A percentile compares a stretch with the other conserved stretches of the same genome.
Conservation (phyloP, 2,329 filamentous ascomycete species). For the Sclerotinia subarctica region DNA sequence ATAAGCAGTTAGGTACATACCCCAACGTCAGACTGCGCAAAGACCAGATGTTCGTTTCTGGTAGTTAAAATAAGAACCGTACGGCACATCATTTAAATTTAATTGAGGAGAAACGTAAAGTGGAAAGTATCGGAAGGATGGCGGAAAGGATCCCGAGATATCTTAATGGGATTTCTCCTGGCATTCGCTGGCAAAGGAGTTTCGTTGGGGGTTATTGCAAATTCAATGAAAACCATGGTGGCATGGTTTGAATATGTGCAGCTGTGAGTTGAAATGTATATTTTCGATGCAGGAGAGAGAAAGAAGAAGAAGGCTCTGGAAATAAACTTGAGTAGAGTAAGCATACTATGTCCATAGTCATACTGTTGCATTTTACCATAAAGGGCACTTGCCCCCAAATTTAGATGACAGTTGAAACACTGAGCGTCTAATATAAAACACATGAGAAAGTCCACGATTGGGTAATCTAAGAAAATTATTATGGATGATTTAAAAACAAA, state of each 20-base stretch:
- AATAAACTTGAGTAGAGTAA: not conserved
- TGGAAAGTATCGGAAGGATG: not conserved
- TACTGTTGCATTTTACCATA: not conserved
- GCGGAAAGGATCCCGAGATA: not conserved
- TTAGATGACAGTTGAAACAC: slow-evolving; percentile 11
- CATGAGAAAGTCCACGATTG: not conserved
- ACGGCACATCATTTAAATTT: not conserved
- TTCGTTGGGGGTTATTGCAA: not conserved
- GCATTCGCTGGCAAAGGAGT: not conserved
- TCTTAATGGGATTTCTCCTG: not conserved
- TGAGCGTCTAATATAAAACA: not conserved
- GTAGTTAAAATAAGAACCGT: slow-evolving; percentile 10
- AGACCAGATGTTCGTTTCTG: slow-evolving; percentile 8
- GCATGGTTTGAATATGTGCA: not conserved
- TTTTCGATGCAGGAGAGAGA: not conserved
- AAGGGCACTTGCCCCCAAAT: slow-evolving; percentile 8
- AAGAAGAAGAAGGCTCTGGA: not conserved
- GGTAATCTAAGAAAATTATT: not conserved
- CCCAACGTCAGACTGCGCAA: slow-evolving; percentile 13
- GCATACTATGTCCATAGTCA: not conserved
- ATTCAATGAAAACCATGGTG: not conserved
- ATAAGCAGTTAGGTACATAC: not conserved
- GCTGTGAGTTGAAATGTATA: not conserved
- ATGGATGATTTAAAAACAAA: slow-evolving; percentile 5
- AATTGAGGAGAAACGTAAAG: not conserved